phyloP scores from a whole-genome alignment of 169 alveolate species.

The Besnoitia besnoiti region DNA sequence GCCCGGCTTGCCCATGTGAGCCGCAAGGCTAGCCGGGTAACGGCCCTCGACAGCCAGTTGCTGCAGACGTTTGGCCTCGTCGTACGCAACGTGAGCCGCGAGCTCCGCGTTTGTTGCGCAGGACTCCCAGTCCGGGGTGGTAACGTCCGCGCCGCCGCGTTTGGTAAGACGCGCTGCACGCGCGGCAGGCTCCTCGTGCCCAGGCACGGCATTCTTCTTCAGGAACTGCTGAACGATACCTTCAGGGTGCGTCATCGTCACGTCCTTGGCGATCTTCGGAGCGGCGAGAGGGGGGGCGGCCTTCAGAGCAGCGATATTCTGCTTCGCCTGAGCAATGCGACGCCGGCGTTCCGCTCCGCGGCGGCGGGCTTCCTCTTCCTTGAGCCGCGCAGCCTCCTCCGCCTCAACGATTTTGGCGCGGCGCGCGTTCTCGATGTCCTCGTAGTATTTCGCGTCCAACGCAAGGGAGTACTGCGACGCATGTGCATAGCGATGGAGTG shows the following conservation, averaged over 20 bases:
- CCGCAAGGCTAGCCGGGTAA: background rate
- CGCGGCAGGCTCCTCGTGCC: background rate
- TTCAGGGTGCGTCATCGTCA: background rate
- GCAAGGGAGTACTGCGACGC: constrained; percentile 53
- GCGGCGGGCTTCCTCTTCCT: constrained; percentile 24
- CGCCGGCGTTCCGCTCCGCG: constrained; percentile 44
- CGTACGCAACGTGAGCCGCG: constrained; percentile 56
- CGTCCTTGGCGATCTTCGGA: background rate
- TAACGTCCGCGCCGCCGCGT: background rate
- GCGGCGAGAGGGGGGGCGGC: constrained; percentile 30
- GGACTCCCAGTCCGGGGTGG: constrained; percentile 17
- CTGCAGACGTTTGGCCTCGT: constrained; percentile 53
- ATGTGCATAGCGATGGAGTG: constrained; percentile 59
- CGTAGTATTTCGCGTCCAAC: constrained; percentile 51
- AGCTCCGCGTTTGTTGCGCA: constrained; percentile 36
- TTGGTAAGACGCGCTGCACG: background rate
- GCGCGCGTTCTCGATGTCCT: constrained; percentile 17
- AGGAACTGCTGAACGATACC: background rate
- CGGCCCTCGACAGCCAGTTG: constrained; percentile 65
- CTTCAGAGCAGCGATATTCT: constrained; percentile 48
- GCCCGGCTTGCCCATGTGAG: constrained; percentile 38
- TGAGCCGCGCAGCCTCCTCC: constrained; percentile 16
- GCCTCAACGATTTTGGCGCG: constrained; percentile 34
- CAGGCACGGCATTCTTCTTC: background rate
- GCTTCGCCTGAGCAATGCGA: background rate